A percentile compares a stretch with the other conserved stretches of the same genome.
These are phyloP conservation scores for Albophoma yamanashiensis DNA, from an alignment of 2,329 filamentous ascomycete species.

Conservation along the genomic window DNA sequence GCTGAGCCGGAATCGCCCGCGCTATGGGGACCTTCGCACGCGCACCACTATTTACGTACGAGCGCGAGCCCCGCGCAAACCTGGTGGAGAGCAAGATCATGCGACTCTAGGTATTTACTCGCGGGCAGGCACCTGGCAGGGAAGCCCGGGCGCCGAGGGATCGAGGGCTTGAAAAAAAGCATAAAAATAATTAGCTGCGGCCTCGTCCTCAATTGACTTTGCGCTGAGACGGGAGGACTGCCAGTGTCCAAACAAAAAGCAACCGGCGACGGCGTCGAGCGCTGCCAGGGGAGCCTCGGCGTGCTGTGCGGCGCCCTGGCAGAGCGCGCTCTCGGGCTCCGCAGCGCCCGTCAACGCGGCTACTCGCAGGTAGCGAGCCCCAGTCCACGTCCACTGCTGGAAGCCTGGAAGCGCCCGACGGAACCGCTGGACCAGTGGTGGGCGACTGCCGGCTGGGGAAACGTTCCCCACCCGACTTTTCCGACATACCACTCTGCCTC, in stretches of 20 bases:
- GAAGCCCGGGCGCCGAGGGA: neutral
- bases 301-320: too few relatives aligned
- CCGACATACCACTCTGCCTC: neutral
- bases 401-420: neutral
- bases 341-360: neutral
- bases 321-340: neutral
- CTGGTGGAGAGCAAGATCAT: neutral
- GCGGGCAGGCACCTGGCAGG: neutral
- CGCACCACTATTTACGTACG: neutral
- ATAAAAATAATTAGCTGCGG: neutral
- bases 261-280: too few relatives aligned
- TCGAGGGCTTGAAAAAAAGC: neutral
- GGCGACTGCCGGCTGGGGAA: neutral
- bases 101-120: neutral
- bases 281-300: too few relatives aligned
- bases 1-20: neutral
- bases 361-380: neutral
- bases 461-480: neutral
- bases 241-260: too few relatives aligned
- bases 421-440: neutral
- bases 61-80: neutral
- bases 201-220: too few relatives aligned
- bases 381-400: too few relatives aligned
- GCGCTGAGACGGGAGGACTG: too few relatives aligned
- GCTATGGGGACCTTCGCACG: neutral